phyloP scores from a whole-genome alignment of 2,329 filamentous ascomycete species.

The Xylaria sp. region DNA sequence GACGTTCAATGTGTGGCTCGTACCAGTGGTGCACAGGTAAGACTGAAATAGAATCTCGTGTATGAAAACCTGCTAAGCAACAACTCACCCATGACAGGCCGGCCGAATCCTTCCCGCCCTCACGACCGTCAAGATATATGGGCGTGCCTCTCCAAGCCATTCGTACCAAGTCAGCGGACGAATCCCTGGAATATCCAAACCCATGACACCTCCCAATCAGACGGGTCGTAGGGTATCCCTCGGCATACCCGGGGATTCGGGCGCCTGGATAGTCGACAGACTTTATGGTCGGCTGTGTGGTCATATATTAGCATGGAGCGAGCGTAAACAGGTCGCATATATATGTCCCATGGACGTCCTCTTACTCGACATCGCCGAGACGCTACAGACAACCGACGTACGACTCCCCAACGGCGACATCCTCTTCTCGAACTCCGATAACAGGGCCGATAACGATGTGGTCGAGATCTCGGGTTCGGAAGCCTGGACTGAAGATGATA shows the following conservation, averaged over 20 bases:
- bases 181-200: constrained; percentile 30
- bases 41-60: not conserved
- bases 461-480: constrained; percentile 36
- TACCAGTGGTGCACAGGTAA: constrained; percentile 73
- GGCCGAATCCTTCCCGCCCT: constrained; percentile 80
- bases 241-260: constrained; percentile 84
- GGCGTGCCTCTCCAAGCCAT: constrained; percentile 78
- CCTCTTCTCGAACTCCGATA: constrained; percentile 42
- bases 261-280: constrained; percentile 90
- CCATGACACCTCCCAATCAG: constrained; percentile 24
- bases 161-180: constrained; percentile 65
- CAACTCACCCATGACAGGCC: constrained; percentile 49
- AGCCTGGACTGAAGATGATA: constrained; percentile 35
- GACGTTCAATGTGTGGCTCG: constrained; percentile 88
- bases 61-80: not conserved
- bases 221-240: constrained; percentile 47
- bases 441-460: constrained; percentile 39
- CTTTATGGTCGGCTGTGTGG: constrained; percentile 81
- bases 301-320: constrained; percentile 88
- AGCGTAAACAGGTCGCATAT: constrained; percentile 80
- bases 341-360: constrained; percentile 95
- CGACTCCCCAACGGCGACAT: constrained; percentile 68
- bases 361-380: constrained; percentile 82
- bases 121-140: constrained; percentile 85
- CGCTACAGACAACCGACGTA: constrained; percentile 73